A percentile compares a stretch with the other conserved stretches of the same genome.
These are phyloP conservation scores for Corylus heterophylla DNA, from an alignment of 306 rosid species.

Conservation along the genomic window DNA sequence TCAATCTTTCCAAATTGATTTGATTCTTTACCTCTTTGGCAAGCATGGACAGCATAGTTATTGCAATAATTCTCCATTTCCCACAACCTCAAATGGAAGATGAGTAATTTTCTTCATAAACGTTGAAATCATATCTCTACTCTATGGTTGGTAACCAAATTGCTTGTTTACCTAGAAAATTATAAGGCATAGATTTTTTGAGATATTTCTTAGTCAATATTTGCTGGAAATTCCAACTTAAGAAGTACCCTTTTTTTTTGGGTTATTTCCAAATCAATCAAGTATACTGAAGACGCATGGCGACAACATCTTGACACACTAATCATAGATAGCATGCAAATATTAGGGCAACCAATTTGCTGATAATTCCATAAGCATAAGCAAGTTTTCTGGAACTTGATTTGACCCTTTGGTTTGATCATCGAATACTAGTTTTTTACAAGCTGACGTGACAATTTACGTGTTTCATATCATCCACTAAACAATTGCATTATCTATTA, in stretches of 20 bases:
- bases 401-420: not conserved
- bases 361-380: not conserved
- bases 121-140: not conserved
- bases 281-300: slow-evolving; percentile 7
- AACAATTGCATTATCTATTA: no score
- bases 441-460: no score
- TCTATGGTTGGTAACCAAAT: not conserved
- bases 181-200: not conserved
- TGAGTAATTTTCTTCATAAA: not conserved
- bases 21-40: slow-evolving; percentile 20
- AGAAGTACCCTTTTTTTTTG: not conserved
- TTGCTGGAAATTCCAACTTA: slow-evolving; percentile 1
- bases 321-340: slow-evolving; percentile 10
- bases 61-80: slow-evolving; percentile 11
- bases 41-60: slow-evolving; percentile 22
- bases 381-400: not conserved
- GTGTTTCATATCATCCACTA: no score
- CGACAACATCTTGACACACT: not conserved
- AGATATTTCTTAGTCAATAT: not conserved
- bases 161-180: slow-evolving; percentile 1
- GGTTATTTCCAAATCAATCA: not conserved
- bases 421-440: no score
- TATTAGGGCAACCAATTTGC: not conserved
- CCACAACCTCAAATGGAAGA: not conserved
- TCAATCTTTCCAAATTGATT: slow-evolving; percentile 22